These are phyloP conservation scores for Aureobasidium namibiae DNA, from an alignment of 2,329 filamentous ascomycete genomes.

Conservation along the genomic window DNA sequence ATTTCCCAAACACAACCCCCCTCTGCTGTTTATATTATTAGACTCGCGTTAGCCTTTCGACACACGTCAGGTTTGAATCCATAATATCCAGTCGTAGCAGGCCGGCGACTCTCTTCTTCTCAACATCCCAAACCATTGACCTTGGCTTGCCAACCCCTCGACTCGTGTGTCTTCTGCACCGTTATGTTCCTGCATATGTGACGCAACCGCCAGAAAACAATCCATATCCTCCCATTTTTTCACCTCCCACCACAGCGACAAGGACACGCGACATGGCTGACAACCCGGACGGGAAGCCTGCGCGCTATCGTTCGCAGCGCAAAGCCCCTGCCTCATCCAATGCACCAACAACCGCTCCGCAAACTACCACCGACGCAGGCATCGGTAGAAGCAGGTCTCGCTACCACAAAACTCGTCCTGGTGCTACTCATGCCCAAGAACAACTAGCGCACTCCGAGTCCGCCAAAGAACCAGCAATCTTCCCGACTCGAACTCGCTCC, in stretches of 20 bases:
- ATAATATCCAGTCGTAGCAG: slow-evolving; percentile 3
- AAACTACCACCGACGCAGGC: background rate
- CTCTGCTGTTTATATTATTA: slow-evolving; percentile 11
- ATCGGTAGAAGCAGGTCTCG: slow-evolving; percentile 16
- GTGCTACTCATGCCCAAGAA: background rate
- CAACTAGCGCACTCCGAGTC: background rate
- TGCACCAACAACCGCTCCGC: no score
- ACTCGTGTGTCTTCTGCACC: slow-evolving; percentile 1
- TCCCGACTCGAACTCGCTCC: background rate
- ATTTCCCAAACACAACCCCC: background rate
- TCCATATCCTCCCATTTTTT: background rate
- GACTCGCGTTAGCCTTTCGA: background rate
- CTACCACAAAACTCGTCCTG: slow-evolving; percentile 15
- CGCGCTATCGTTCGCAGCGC: slow-evolving; percentile 52
- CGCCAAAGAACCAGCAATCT: background rate
- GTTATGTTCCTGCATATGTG: slow-evolving; percentile 4
- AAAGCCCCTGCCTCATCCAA: slow-evolving; percentile 27
- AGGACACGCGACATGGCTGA: slow-evolving; percentile 16
- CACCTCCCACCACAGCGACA: background rate
- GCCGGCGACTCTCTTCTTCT: background rate
- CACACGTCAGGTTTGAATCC: background rate
- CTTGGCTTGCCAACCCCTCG: background rate
- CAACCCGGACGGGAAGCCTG: slow-evolving; percentile 35
- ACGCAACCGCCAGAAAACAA: slow-evolving; percentile 1
- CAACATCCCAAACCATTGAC: background rate